Percentiles rank a stretch among this genome's conserved stretches.
phyloP scores from a whole-genome alignment of 2,329 filamentous ascomycete genomes.

The Mariannaea elegans region DNA sequence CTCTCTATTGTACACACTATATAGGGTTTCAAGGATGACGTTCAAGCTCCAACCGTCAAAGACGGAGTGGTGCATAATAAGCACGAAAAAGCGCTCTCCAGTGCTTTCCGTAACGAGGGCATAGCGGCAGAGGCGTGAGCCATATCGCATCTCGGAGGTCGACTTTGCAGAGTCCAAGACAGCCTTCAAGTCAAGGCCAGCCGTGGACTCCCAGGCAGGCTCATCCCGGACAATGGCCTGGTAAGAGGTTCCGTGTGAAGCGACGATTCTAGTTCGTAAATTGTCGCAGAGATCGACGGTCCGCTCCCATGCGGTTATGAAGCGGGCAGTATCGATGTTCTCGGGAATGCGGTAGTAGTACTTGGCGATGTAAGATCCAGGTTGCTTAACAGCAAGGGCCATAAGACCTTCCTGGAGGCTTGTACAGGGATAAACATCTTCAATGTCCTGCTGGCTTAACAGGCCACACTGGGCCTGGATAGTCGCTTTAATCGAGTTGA shows the following conservation, averaged over 20 bases:
- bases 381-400: slow-evolving; percentile 22
- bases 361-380: slow-evolving; percentile 21
- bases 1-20: background rate
- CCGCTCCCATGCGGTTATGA: background rate
- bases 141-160: no score
- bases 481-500: background rate
- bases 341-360: background rate
- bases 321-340: background rate
- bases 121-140: no score
- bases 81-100: background rate
- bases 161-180: background rate
- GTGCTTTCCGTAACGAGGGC: background rate
- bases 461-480: background rate
- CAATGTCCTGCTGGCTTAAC: background rate
- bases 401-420: slow-evolving; percentile 48
- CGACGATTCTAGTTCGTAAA: background rate
- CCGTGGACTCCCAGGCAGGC: background rate
- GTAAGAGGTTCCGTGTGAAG: background rate
- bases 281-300: background rate
- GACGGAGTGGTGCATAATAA: slow-evolving; percentile 35
- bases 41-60: slow-evolving; percentile 36
- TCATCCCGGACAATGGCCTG: background rate
- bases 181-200: background rate
- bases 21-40: background rate
- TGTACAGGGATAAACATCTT: slow-evolving; percentile 35